Conservation (phyloP, 2,329 filamentous ascomycete genomes). For the Uncinocarpus reesii region DNA sequence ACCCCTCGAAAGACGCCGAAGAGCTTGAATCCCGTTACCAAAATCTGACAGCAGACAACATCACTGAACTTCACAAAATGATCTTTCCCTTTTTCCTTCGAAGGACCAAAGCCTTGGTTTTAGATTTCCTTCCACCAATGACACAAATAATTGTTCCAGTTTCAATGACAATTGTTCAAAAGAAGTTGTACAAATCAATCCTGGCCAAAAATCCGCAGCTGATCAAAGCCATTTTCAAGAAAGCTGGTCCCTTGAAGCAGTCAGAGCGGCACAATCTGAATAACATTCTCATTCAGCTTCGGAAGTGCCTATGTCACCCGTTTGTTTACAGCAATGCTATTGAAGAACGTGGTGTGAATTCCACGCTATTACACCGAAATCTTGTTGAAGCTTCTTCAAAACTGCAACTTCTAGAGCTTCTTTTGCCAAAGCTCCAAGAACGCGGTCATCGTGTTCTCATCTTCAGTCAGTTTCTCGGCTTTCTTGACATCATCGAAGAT, state of each 20-base stretch:
- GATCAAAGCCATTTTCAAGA: slow-evolving; percentile 71
- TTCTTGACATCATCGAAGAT: slow-evolving; percentile 84
- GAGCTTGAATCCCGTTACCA: slow-evolving; percentile 64
- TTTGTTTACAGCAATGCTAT: slow-evolving; percentile 88
- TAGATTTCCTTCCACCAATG: slow-evolving; percentile 87
- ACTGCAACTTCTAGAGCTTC: slow-evolving; percentile 67
- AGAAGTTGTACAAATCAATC: slow-evolving; percentile 89
- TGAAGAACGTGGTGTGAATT: slow-evolving; percentile 63
- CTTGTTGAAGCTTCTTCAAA: slow-evolving; percentile 87
- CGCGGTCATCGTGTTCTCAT: slow-evolving; percentile 84
- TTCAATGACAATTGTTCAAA: slow-evolving; percentile 89
- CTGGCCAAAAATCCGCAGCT: slow-evolving; percentile 81
- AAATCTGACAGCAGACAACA: slow-evolving; percentile 71
- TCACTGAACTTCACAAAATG: slow-evolving; percentile 68
- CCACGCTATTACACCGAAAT: slow-evolving; percentile 59
- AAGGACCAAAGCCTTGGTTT: slow-evolving; percentile 79
- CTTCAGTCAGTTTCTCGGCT: slow-evolving; percentile 86
- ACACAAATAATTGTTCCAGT: slow-evolving; percentile 90
- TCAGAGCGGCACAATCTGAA: slow-evolving; percentile 70
- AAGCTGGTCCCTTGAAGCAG: slow-evolving; percentile 50
- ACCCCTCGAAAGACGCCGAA: slow-evolving; percentile 59
- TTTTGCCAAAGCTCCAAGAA: slow-evolving; percentile 77
- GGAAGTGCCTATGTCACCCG: slow-evolving; percentile 90
- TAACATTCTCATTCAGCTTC: slow-evolving; percentile 90
- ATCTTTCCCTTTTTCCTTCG: slow-evolving; percentile 64